Evolutionary conservation across 2,329 filamentous ascomycete genomes (phyloP), one percentile per base, ranked within the genome.

Genomic region (Sclerotinia glacialis): DNA sequence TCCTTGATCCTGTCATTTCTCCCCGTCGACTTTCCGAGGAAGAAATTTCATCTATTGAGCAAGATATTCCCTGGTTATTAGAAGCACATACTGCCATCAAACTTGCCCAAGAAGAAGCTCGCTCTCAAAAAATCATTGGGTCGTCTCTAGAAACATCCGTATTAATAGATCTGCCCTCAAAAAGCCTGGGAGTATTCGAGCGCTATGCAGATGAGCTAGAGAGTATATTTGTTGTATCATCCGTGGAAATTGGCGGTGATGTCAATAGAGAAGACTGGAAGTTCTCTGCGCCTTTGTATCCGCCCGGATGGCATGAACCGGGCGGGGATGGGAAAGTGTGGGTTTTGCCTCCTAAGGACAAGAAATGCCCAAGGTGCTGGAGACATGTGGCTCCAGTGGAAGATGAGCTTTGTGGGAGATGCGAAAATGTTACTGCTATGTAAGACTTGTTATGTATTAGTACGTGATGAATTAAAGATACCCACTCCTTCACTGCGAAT

Each of bases 281-380:
- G 76, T 73, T 67, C 58, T 67, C 65, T 16, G 65, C 66, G 9
- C 56, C 67, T 16, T 73, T 77, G 56, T 71, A 70, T 54, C 67
- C 67, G 28, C 70, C 67, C 28, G 72, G 69, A 50, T 26, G 7
- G 14, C 14, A 37, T 37, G n/a, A 12, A 6, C n/a, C 8, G 44
- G 16, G 37, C 18, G 72, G 69, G 8, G 68, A 67, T 31, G 70
- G 65, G 18, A 69, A 42, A 14, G 71, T 71, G 49, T 71, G 70
- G 68, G 68, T 80, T 6, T 52, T 78, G 58, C 78, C 83, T 12
- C 83, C 87, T 0, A 76, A 77, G 18, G 78, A 79, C 16, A 79
- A 82, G 56, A 99, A 98, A 78, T 99, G 95, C 76, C 83, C 86
- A 0, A 83, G 95, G 61, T 99, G 95, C 79, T 99, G 95, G 95